Conservation (phyloP, 352 stramenopile species). For the Achlya hypogyna region DNA sequence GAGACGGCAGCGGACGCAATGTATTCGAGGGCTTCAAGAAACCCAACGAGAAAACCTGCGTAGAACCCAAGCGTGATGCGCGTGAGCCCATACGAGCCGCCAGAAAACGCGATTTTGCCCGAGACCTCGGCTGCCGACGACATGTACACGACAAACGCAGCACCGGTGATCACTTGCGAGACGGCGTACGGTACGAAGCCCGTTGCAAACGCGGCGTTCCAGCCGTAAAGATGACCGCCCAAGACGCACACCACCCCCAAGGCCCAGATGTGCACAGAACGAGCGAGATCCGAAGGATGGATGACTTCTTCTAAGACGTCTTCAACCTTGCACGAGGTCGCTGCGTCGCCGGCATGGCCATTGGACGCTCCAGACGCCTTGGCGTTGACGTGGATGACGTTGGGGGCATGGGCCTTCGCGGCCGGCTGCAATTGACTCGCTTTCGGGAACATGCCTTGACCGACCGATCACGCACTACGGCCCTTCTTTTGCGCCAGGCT, state of each 20-base stretch:
- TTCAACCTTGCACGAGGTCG: not conserved
- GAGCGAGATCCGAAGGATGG: not conserved
- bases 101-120: conserved; percentile 23
- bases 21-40: conserved; percentile 25
- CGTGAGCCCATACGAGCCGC: conserved; percentile 27
- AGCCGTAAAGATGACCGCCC: conserved; percentile 7
- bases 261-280: conserved; percentile 6
- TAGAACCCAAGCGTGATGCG: conserved; percentile 25
- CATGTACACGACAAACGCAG: conserved; percentile 6
- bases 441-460: not conserved
- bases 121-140: not conserved
- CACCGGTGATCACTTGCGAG: not conserved
- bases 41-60: conserved; percentile 26
- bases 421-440: not conserved
- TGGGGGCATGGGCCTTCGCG: not conserved
- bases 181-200: conserved; percentile 1
- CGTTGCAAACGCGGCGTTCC: not conserved
- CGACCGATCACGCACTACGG: not conserved
- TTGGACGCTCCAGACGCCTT: not conserved
- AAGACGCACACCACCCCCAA: not conserved
- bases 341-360: not conserved
- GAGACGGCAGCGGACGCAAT: conserved; percentile 27
- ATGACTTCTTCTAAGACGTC: not conserved
- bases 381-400: not conserved
- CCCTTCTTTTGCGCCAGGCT: not conserved